Base-by-base conservation (phyloP, 2,329 filamentous ascomycete species). In the Beauveria asiatica region DNA sequence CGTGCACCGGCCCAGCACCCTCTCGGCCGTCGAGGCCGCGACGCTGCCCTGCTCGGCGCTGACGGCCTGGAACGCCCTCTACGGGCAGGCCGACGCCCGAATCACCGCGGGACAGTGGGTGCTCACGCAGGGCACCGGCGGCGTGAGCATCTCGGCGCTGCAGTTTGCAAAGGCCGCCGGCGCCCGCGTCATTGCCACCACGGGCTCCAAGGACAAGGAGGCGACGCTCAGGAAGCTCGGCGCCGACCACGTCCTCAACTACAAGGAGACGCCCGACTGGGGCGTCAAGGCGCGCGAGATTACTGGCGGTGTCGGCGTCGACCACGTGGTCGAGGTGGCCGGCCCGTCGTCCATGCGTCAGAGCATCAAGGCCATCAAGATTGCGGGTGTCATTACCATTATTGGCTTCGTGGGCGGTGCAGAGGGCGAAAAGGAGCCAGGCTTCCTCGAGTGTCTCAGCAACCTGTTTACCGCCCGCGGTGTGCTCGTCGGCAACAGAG, bases 51-150 rank as follows among this genome's bases (percentile, higher is more conserved):
- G 85, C 66, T 84, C 85, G 1, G 84, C 74, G 2, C 66, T 88
- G 51, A 88, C 85, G 2, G 82, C 80, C 27, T 88, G 85, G 85
- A 87, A 87, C 67, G 82, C 82, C 2, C 75, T 88, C 13, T 86
- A 82, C 65, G 85, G 85, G 2, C 66, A 84, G 33, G 71, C 72
- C 64, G 74, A 75, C 25, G 68, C 70, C 62, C 67, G 67, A 51
- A 64, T 87, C 61, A 75, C 77, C 66, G 79, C 82, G 0, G 84
- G 84, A 4, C 72, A 81, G 62, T 77, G 71, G 65, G 84, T 90
- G 3, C 76, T 90, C 39, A 85, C 85, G 1, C 84, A 89, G 71
- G 87, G 86, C n/a, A 89, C 85, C 0, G 86, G 87, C 21, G 86
- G 86, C 61, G 86, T 89, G 8, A 83, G 79, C 63, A 78, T 88